Conservation (phyloP, 495 filamentous ascomycete species). For the Penicilliopsis zonata region DNA sequence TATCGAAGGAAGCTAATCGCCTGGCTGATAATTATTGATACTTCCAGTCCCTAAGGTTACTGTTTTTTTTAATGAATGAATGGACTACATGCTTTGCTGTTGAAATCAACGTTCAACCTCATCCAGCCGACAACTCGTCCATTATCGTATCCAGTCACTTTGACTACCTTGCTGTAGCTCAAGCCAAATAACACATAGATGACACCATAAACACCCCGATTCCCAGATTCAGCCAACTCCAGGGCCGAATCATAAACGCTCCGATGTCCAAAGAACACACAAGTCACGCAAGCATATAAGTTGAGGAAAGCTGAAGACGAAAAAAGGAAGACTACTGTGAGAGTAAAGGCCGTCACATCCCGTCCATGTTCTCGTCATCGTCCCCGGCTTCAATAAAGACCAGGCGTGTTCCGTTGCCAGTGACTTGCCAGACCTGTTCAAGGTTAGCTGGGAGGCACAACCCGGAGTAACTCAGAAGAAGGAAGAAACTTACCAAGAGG, state of each 20-base stretch:
- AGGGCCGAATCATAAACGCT: not conserved
- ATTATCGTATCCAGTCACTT: no score
- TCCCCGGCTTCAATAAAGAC: conserved; percentile 62
- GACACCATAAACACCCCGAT: conserved; percentile 1
- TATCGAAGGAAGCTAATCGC: no score
- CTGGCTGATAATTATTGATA: no score
- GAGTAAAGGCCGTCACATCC: conserved; percentile 11
- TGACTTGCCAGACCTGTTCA: conserved; percentile 84
- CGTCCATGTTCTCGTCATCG: conserved; percentile 42
- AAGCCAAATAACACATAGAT: not conserved
- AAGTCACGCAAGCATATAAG: not conserved
- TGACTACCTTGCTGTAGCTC: not conserved
- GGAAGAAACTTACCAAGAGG: conserved; percentile 64
- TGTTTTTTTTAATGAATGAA: no score
- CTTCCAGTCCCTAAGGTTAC: no score
- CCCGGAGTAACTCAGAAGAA: no score
- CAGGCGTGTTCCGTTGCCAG: conserved; percentile 70
- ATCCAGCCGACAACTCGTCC: no score
- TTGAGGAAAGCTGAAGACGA: not conserved
- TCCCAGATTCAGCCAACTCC: conserved; percentile 1
- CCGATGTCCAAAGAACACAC: conserved; percentile 3
- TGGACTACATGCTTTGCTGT: no score
- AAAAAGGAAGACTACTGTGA: not conserved
- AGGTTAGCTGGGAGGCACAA: no score
- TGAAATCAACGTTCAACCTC: no score